Conservation (phyloP, 345 rosid species). For the Brassica incana region DNA sequence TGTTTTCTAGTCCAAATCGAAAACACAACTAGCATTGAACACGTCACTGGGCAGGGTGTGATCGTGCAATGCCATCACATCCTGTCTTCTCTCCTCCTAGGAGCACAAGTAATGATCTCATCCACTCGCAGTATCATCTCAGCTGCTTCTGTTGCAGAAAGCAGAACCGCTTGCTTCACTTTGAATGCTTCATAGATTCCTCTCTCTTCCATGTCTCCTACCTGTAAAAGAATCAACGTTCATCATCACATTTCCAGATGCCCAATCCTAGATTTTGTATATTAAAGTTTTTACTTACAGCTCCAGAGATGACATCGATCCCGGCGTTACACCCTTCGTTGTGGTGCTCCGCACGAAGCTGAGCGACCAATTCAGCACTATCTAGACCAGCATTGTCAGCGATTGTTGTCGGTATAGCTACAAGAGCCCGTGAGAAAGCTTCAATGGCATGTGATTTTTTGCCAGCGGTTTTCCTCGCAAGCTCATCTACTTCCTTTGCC, state of each 20-base stretch:
- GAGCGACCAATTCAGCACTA: constrained; percentile 92
- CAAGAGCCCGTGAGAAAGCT: constrained; percentile 85
- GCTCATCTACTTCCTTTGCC: constrained; percentile 97
- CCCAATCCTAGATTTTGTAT: background rate
- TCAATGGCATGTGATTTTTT: constrained; percentile 96
- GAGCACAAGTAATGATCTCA: constrained; percentile 81
- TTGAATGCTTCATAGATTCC: constrained; percentile 93
- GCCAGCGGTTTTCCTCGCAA: constrained; percentile 93
- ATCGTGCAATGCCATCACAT: constrained; percentile 46
- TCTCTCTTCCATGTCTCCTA: constrained; percentile 80
- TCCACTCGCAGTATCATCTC: constrained; percentile 87
- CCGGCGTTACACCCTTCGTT: constrained; percentile 78
- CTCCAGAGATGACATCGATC: constrained; percentile 89
- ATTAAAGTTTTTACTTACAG: constrained; percentile 54
- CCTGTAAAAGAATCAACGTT: constrained; percentile 43
- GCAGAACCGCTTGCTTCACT: constrained; percentile 92
- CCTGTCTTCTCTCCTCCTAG: constrained; percentile 75
- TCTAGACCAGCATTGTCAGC: constrained; percentile 98
- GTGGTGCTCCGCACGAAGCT: constrained; percentile 96
- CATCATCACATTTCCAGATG: constrained; percentile 11
- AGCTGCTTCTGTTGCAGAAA: constrained; percentile 96
- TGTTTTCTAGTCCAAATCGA: constrained; percentile 9
- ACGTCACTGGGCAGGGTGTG: background rate
- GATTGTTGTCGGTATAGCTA: constrained; percentile 83
- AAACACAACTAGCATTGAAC: constrained; percentile 8